These are phyloP conservation scores for Clausena lansium DNA, from an alignment of 345 rosid genomes.

Conservation along the genomic window DNA sequence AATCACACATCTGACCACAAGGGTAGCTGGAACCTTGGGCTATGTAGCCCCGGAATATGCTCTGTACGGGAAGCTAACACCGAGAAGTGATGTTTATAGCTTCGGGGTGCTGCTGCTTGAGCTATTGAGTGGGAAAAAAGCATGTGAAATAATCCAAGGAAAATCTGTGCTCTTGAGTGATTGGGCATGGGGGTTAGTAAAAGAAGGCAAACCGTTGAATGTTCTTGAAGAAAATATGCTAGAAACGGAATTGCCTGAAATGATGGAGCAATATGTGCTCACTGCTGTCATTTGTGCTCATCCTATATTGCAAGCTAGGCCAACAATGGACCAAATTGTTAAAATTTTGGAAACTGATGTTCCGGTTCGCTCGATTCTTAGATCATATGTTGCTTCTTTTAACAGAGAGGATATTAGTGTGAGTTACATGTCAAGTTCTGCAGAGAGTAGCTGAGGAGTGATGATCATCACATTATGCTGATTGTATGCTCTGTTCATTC, in stretches of 20 bases:
- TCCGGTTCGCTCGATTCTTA: slow-evolving; percentile 15
- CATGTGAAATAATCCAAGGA: slow-evolving; percentile 24
- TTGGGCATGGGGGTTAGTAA: slow-evolving; percentile 38
- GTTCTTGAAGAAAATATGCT: slow-evolving; percentile 32
- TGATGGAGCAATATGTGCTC: slow-evolving; percentile 37
- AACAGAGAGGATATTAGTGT: neutral
- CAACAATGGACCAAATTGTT: slow-evolving; percentile 40
- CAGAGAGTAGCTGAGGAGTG: neutral
- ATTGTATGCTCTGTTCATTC: neutral
- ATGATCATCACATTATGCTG: neutral
- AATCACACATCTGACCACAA: slow-evolving; percentile 40
- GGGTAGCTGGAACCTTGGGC: slow-evolving; percentile 42
- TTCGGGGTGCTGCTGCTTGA: slow-evolving; percentile 43
- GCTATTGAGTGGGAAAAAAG: slow-evolving; percentile 43
- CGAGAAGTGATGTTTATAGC: slow-evolving; percentile 42
- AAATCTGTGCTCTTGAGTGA: slow-evolving; percentile 31
- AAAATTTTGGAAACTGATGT: slow-evolving; percentile 29
- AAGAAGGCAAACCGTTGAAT: slow-evolving; percentile 33
- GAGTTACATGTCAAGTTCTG: neutral
- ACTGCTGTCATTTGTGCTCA: slow-evolving; percentile 35
- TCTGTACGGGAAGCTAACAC: slow-evolving; percentile 37
- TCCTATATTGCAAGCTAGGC: slow-evolving; percentile 35
- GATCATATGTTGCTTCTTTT: slow-evolving; percentile 9
- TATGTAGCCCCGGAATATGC: slow-evolving; percentile 53
- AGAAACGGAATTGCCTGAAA: slow-evolving; percentile 15